A percentile compares a stretch with the other conserved stretches of the same genome.
Conservation (phyloP, 805 yeast species). For the Citeromyces nyonsensis region DNA sequence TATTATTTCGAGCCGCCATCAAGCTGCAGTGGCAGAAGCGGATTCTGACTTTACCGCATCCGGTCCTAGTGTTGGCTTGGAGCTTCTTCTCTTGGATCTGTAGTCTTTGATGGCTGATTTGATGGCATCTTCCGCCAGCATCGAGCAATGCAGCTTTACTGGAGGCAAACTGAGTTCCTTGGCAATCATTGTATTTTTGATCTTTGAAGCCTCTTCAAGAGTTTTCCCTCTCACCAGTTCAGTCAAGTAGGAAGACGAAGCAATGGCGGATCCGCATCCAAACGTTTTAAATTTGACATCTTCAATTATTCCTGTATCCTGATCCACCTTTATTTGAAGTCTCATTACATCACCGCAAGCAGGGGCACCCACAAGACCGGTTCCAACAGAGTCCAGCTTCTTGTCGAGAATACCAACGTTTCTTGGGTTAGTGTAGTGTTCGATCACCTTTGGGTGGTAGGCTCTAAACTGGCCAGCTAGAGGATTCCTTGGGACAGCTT, state of each 20-base stretch:
- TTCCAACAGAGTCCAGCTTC: constrained; percentile 64
- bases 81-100: constrained; percentile 53
- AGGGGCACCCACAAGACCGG: constrained; percentile 97
- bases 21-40: too few relatives aligned
- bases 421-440: constrained; percentile 93
- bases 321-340: constrained; percentile 86
- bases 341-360: constrained; percentile 99
- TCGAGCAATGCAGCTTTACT: constrained; percentile 92
- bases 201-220: constrained; percentile 81
- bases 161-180: constrained; percentile 92
- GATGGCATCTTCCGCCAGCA: constrained; percentile 98
- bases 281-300: constrained; percentile 97
- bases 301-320: constrained; percentile 76
- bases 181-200: constrained; percentile 90
- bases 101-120: constrained; percentile 95
- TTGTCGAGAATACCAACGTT: constrained; percentile 91
- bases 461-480: constrained; percentile 12
- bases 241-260: constrained; percentile 88
- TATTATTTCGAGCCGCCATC: too few relatives aligned
- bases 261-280: constrained; percentile 99
- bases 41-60: constrained; percentile 15
- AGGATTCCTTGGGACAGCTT: too few relatives aligned
- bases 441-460: constrained; percentile 91
- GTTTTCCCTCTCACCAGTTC: constrained; percentile 92
- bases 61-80: constrained; percentile 47